Evolutionary conservation across 1,284 basidiomycete genomes (phyloP), one percentile per base, ranked within the genome.

Genomic region (Rhodotorula sp.): DNA sequence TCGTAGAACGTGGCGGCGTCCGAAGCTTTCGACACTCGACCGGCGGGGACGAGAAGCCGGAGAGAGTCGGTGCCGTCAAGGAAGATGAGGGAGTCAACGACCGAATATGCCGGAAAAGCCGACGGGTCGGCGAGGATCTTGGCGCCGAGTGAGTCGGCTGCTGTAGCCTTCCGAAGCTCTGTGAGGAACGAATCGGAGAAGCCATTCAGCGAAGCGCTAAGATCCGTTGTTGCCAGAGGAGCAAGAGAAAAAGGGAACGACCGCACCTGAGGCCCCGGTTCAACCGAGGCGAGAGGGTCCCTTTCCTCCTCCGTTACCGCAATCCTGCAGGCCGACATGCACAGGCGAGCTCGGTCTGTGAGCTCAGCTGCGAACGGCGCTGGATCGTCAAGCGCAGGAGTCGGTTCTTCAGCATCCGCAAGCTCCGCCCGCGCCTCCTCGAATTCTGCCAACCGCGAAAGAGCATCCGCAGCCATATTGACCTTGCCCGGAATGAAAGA

Each of bases 1-100:
- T 71, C 65, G 80, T 81, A 17, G 81, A 66, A 7, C 80, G n/a
- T 1, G 78, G 81, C 62, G 82, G 81, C 12, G 77, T 79, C 62
- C 80, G 79, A 0, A 74, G 24, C 53, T n/a, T 2, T 20, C 6
- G 24, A 26, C 15, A 42, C 14, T 22, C 33, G 18, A 2, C 57
- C 57, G 2, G 26, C 1, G 12, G 62, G 62, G 6, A 70, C 44
- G 46, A 62, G 60, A 7, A 66, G 60, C 15, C 60, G 48, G 15
- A 6, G 22, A 2, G 56, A 33, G 0, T 69, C 75, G 2, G 66
- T 6, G 6, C 76, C 66, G 1, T 67, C 72, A 4, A 80, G 42
- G 56, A 73, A 79, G 4, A 83, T 65, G 0, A 80, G 53, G 0
- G 76, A 78, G 26, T 81, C 51, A 0, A 62, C 14, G 0, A 79